These are phyloP conservation scores for Aphanomyces astaci DNA, from an alignment of 352 stramenopile genomes.

Conservation along the genomic window DNA sequence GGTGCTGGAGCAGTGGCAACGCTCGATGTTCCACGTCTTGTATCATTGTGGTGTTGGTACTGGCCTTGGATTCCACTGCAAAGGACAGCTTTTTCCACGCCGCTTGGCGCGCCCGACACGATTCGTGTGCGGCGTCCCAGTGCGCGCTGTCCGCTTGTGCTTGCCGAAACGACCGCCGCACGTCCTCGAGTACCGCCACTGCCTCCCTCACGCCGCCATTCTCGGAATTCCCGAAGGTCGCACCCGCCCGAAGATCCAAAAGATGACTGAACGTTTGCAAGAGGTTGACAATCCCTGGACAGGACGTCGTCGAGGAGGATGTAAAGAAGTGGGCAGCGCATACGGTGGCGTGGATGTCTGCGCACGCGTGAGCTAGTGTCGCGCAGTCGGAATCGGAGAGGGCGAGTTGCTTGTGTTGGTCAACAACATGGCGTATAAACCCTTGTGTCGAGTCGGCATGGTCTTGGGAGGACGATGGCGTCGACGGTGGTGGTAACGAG, in stretches of 20 bases:
- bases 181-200: background rate
- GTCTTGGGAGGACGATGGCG: background rate
- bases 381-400: background rate
- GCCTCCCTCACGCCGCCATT: background rate
- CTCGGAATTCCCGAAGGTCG: background rate
- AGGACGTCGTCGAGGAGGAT: background rate
- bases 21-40: background rate
- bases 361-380: background rate
- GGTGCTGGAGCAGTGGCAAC: background rate
- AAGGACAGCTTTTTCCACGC: background rate
- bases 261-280: conserved; percentile 10
- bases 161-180: background rate
- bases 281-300: background rate
- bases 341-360: background rate
- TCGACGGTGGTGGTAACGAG: too few species aligned
- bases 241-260: background rate
- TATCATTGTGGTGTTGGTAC: background rate
- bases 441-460: background rate
- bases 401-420: background rate
- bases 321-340: background rate
- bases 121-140: background rate
- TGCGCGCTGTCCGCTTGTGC: background rate
- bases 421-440: background rate
- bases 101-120: background rate
- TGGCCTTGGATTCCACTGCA: background rate